A percentile compares a stretch with the other conserved stretches of the same genome.
phyloP scores from a whole-genome alignment of 2,329 filamentous ascomycete species.

The Penicillium olsonii region DNA sequence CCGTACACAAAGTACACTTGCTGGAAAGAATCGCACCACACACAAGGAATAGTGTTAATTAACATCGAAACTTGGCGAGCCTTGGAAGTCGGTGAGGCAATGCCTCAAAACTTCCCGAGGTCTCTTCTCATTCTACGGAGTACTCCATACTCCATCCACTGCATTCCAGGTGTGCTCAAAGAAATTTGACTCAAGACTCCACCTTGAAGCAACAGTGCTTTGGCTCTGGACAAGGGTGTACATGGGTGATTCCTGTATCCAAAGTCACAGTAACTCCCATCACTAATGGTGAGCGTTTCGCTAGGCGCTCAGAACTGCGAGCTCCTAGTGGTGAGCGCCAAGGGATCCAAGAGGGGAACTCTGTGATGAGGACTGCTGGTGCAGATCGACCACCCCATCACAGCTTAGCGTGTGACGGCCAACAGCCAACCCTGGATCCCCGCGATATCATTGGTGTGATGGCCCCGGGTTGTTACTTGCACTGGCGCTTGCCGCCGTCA shows the following conservation, averaged over 20 bases:
- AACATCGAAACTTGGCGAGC: too few species aligned
- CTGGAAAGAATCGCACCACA: too few species aligned
- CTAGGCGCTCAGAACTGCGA: constrained; percentile 5
- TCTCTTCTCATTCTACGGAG: too few species aligned
- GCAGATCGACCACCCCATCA: constrained; percentile 35
- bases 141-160: too few species aligned
- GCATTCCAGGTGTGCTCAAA: too few species aligned
- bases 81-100: too few species aligned
- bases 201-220: too few species aligned
- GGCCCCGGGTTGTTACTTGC: constrained; percentile 19
- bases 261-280: constrained; percentile 5
- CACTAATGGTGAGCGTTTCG: constrained; percentile 17
- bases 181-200: too few species aligned
- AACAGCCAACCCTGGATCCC: constrained; percentile 21
- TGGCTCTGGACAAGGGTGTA: too few species aligned
- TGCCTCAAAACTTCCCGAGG: too few species aligned
- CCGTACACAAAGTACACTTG: too few species aligned
- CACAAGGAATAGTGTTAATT: too few species aligned
- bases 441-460: constrained; percentile 31
- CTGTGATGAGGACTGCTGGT: constrained; percentile 19
- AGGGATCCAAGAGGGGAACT: constrained; percentile 9
- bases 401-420: constrained; percentile 37
- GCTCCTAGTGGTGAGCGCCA: constrained; percentile 4
- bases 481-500: constrained; percentile 36
- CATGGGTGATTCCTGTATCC: not conserved